These are phyloP conservation scores for Pichia kudriavzevii DNA, from an alignment of 1,139 yeast genomes.

Conservation along the genomic window DNA sequence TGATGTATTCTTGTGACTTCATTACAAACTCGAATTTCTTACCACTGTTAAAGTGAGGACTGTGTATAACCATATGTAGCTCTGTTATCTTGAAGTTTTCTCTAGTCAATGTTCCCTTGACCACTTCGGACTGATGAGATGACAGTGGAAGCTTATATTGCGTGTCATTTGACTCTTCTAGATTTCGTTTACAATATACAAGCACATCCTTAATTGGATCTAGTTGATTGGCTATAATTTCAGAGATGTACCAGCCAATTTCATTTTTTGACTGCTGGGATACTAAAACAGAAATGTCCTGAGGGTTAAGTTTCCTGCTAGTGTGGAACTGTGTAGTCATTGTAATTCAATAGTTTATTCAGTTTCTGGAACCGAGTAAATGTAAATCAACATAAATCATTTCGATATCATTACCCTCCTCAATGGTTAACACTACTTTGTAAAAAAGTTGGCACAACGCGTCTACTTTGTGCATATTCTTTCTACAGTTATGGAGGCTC, in stretches of 20 bases:
- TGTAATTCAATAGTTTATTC: no score
- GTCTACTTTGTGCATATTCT: no score
- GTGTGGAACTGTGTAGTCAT: constrained; percentile 24
- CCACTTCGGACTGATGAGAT: constrained; percentile 28
- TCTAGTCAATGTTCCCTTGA: constrained; percentile 28
- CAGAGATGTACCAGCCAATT: constrained; percentile 25
- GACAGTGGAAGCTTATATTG: constrained; percentile 28
- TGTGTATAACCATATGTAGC: constrained; percentile 22
- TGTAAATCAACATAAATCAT: no score
- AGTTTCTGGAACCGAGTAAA: no score
- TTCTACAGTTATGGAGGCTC: no score
- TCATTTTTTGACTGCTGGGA: constrained; percentile 19
- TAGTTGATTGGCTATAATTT: constrained; percentile 25
- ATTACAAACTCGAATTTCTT: constrained; percentile 18
- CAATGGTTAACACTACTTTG: no score
- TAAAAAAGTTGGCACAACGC: no score
- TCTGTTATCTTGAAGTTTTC: constrained; percentile 24
- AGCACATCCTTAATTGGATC: constrained; percentile 26
- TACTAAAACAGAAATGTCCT: constrained; percentile 6
- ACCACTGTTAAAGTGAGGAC: constrained; percentile 23
- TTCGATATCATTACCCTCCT: no score
- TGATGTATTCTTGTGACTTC: constrained; percentile 16
- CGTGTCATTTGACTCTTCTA: constrained; percentile 23
- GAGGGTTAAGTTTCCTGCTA: not conserved
- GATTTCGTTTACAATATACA: constrained; percentile 18